A percentile compares a stretch with the other conserved stretches of the same genome.
Conservation (phyloP, 352 stramenopile species). For the Pythium guiyangense region DNA sequence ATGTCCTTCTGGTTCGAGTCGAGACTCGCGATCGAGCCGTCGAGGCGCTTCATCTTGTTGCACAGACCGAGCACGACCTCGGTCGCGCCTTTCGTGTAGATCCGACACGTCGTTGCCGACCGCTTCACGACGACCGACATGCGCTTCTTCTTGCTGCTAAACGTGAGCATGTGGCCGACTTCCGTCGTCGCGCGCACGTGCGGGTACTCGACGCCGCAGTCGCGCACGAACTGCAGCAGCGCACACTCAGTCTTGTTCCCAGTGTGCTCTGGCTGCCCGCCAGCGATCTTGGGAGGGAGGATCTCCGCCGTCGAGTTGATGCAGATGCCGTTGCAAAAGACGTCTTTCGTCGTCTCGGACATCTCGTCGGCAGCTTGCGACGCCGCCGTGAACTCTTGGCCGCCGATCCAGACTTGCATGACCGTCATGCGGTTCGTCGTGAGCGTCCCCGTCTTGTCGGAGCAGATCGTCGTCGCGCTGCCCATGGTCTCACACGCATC, state of each 20-base stretch:
- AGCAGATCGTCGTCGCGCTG: slow-evolving; percentile 95
- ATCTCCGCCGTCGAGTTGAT: slow-evolving; percentile 79
- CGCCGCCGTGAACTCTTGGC: slow-evolving; percentile 47
- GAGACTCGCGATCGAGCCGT: slow-evolving; percentile 51
- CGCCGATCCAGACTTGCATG: slow-evolving; percentile 81
- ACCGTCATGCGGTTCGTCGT: slow-evolving; percentile 98
- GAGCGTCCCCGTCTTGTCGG: slow-evolving; percentile 97
- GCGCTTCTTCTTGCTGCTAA: slow-evolving; percentile 79
- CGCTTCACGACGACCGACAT: slow-evolving; percentile 73
- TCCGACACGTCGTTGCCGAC: slow-evolving; percentile 38
- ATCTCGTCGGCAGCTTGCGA: slow-evolving; percentile 45
- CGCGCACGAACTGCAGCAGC: slow-evolving; percentile 63
- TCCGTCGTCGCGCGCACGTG: slow-evolving; percentile 39
- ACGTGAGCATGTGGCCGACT: slow-evolving; percentile 75
- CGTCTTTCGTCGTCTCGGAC: slow-evolving; percentile 54
- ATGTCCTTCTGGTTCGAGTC: slow-evolving; percentile 53
- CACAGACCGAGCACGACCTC: slow-evolving; percentile 75
- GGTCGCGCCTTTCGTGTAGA: slow-evolving; percentile 76
- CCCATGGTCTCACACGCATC: slow-evolving; percentile 92
- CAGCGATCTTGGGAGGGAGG: slow-evolving; percentile 37
- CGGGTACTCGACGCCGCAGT: slow-evolving; percentile 66
- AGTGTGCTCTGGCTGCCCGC: slow-evolving; percentile 64
- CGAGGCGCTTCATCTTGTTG: slow-evolving; percentile 56
- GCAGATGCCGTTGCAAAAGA: slow-evolving; percentile 65
- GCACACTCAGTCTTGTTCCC: slow-evolving; percentile 84